Conservation (phyloP, 169 alveolate species). For the Plasmodium vinckei region DNA sequence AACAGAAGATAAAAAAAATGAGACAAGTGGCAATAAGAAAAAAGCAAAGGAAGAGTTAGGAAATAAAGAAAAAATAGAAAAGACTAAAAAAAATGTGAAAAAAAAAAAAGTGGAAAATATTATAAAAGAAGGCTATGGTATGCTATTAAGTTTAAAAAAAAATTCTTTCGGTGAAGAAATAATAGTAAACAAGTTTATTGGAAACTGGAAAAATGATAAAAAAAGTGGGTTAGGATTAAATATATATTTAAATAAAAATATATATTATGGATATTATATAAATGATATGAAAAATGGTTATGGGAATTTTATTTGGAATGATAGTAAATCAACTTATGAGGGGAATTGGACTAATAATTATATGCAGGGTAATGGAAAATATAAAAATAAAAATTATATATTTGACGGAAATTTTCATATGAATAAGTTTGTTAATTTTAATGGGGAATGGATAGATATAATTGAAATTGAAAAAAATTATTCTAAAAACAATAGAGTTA, state of each 20-base stretch:
- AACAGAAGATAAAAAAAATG: not conserved
- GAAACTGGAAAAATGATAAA: constrained; percentile 70
- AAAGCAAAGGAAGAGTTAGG: constrained; percentile 19
- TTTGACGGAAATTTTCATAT: constrained; percentile 54
- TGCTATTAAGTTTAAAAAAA: constrained; percentile 34
- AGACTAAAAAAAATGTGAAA: constrained; percentile 7
- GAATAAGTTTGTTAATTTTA: constrained; percentile 41
- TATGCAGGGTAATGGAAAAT: constrained; percentile 69
- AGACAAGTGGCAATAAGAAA: not conserved
- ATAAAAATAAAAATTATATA: constrained; percentile 26
- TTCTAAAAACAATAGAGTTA: not conserved
- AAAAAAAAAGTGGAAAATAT: constrained; percentile 20
- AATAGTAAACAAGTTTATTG: constrained; percentile 44
- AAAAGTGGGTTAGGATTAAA: constrained; percentile 70
- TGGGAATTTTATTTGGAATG: constrained; percentile 57
- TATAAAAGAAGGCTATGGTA: constrained; percentile 71
- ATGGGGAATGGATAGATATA: constrained; percentile 68
- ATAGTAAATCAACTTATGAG: constrained; percentile 37
- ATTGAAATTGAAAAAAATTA: constrained; percentile 27
- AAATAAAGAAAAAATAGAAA: constrained; percentile 27
- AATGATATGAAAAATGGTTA: constrained; percentile 60
- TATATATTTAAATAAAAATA: constrained; percentile 45
- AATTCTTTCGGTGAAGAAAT: constrained; percentile 38
- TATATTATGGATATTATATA: constrained; percentile 69
- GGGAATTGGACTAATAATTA: constrained; percentile 49